phyloP scores from a whole-genome alignment of 352 stramenopile species.

The Elongisporangium anandrum region DNA sequence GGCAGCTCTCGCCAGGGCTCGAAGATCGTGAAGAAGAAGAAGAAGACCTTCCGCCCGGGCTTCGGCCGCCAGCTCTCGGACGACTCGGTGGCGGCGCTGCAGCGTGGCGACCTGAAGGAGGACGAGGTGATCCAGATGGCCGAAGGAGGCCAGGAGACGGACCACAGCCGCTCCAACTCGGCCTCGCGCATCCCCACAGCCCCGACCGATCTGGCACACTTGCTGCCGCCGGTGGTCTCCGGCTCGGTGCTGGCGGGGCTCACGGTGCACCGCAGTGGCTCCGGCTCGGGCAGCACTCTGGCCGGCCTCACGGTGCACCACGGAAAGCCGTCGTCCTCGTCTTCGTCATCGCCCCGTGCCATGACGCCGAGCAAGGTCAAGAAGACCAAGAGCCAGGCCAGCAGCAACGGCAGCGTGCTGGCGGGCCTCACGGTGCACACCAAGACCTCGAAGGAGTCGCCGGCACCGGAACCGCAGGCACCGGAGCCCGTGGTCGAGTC shows the following conservation, averaged over 20 bases:
- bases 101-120: constrained; percentile 72
- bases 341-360: background rate
- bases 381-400: background rate
- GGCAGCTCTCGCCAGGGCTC: constrained; percentile 23
- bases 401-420: constrained; percentile 33
- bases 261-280: constrained; percentile 34
- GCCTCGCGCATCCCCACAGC: constrained; percentile 22
- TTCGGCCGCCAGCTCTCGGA: constrained; percentile 84
- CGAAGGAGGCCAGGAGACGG: constrained; percentile 12
- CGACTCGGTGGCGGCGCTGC: constrained; percentile 68
- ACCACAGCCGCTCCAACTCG: constrained; percentile 9
- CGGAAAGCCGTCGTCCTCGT: background rate
- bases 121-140: constrained; percentile 55
- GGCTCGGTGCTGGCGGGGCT: constrained; percentile 62
- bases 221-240: constrained; percentile 49
- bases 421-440: constrained; percentile 64
- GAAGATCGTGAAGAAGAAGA: constrained; percentile 81
- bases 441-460: constrained; percentile 8
- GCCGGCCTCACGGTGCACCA: constrained; percentile 66
- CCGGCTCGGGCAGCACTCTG: constrained; percentile 33
- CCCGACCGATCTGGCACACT: constrained; percentile 61
- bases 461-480: constrained; percentile 13
- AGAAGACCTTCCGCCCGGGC: constrained; percentile 78
- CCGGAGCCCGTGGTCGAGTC: constrained; percentile 18
- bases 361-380: background rate